Conservation (phyloP, 352 stramenopile species). For the Globisporangium nodosum region DNA sequence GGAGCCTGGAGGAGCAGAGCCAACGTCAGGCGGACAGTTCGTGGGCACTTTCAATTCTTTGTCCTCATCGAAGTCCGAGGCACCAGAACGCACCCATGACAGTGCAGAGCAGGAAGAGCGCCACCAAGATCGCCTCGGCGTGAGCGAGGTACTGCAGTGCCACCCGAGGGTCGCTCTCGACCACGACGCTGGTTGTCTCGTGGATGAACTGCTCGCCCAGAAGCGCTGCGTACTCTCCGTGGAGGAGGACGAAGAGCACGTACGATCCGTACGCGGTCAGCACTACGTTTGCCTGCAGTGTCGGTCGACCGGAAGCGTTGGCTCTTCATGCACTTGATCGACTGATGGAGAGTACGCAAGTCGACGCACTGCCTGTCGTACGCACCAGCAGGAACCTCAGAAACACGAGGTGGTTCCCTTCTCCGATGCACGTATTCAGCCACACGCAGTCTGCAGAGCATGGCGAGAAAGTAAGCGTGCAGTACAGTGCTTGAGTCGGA, state of each 20-base stretch:
- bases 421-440: slow-evolving; percentile 63
- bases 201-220: slow-evolving; percentile 41
- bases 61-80: too few relatives aligned
- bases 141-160: slow-evolving; percentile 50
- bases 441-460: slow-evolving; percentile 35
- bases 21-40: not conserved
- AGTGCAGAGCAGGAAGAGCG: slow-evolving; percentile 39
- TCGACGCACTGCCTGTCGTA: not conserved
- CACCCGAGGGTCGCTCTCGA: slow-evolving; percentile 32
- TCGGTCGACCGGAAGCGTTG: not conserved
- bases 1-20: slow-evolving; percentile 16
- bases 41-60: too few relatives aligned
- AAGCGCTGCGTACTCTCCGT: slow-evolving; percentile 31
- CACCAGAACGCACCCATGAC: slow-evolving; percentile 34
- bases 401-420: slow-evolving; percentile 53
- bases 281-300: slow-evolving; percentile 35
- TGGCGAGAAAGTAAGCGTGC: too few relatives aligned
- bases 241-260: slow-evolving; percentile 40
- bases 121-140: slow-evolving; percentile 25
- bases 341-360: not conserved
- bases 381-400: slow-evolving; percentile 47
- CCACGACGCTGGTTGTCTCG: slow-evolving; percentile 22
- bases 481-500: too few relatives aligned
- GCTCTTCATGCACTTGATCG: not conserved
- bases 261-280: slow-evolving; percentile 48